phyloP scores from a whole-genome alignment of 148 eudicot species.

The Camellia japonica region DNA sequence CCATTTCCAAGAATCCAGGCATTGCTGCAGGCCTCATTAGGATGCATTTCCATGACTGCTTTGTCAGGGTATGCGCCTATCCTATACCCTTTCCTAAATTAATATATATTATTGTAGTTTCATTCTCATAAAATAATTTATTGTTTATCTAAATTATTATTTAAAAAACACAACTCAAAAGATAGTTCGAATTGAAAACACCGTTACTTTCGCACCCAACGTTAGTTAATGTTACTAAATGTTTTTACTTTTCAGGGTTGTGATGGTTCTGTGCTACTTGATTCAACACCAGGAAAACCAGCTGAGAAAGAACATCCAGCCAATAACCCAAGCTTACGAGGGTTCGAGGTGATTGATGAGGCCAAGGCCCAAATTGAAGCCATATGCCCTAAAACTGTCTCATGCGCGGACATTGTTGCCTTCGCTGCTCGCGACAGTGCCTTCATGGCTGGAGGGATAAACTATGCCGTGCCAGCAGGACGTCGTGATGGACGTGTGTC shows the following conservation, averaged over 20 bases:
- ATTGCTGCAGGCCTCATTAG: too few relatives aligned
- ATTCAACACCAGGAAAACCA: slow-evolving; percentile 21
- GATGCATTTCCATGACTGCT: too few relatives aligned
- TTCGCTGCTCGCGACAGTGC: slow-evolving; percentile 52
- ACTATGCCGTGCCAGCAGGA: slow-evolving; percentile 36
- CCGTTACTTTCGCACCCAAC: too few relatives aligned
- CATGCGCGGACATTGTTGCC: slow-evolving; percentile 44
- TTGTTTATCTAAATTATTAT: too few relatives aligned
- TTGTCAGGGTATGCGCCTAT: too few relatives aligned
- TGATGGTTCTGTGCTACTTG: slow-evolving; percentile 38
- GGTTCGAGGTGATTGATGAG: slow-evolving; percentile 41
- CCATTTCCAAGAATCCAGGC: too few relatives aligned
- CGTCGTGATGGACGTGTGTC: slow-evolving; percentile 48
- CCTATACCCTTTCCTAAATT: too few relatives aligned
- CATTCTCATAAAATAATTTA: too few relatives aligned
- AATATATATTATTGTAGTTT: too few relatives aligned
- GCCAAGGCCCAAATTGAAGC: slow-evolving; percentile 35
- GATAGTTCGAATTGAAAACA: too few relatives aligned
- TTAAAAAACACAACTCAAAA: too few relatives aligned
- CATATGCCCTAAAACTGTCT: slow-evolving; percentile 34
- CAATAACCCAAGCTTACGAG: slow-evolving; percentile 33
- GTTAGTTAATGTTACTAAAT: too few relatives aligned
- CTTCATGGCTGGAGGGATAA: slow-evolving; percentile 19
- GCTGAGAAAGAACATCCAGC: slow-evolving; percentile 23
- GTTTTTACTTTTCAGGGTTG: slow-evolving; percentile 28